Conservation (phyloP, 2,329 filamentous ascomycete genomes). For the Pyricularia grisea region DNA sequence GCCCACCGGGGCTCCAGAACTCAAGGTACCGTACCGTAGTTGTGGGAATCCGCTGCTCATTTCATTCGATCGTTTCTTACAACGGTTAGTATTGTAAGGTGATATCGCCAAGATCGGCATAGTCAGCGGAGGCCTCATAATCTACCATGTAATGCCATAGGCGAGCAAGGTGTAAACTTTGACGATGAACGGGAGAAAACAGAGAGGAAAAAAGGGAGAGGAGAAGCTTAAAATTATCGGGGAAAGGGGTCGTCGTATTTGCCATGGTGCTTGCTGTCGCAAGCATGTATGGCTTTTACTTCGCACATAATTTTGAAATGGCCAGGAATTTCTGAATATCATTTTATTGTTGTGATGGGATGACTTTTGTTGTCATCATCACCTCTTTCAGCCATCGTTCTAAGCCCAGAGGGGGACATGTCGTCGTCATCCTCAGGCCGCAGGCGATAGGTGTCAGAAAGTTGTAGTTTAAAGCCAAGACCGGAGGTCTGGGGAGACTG, state of each 20-base stretch:
- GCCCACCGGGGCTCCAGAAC: background rate
- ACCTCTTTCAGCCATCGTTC: background rate
- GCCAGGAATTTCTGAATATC: background rate
- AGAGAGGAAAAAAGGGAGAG: background rate
- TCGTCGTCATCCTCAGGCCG: conserved; percentile 19
- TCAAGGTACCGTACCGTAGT: background rate
- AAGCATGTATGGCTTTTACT: background rate
- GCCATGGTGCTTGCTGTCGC: conserved; percentile 1
- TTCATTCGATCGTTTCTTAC: background rate
- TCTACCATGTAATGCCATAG: background rate
- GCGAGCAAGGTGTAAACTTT: background rate
- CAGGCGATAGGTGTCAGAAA: conserved; percentile 7
- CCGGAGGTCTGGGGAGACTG: background rate
- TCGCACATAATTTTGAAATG: background rate
- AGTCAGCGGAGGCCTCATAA: background rate
- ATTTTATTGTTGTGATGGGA: background rate
- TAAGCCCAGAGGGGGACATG: conserved; percentile 13
- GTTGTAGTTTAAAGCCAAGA: background rate
- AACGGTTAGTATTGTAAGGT: background rate
- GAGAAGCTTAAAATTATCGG: background rate
- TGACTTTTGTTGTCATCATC: conserved; percentile 7
- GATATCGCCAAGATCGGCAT: background rate
- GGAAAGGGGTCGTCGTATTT: conserved; percentile 1
- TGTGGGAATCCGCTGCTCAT: background rate
- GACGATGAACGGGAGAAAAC: background rate